Conservation (phyloP, 257 asterid species). For the Solanum infundibuliforme region DNA sequence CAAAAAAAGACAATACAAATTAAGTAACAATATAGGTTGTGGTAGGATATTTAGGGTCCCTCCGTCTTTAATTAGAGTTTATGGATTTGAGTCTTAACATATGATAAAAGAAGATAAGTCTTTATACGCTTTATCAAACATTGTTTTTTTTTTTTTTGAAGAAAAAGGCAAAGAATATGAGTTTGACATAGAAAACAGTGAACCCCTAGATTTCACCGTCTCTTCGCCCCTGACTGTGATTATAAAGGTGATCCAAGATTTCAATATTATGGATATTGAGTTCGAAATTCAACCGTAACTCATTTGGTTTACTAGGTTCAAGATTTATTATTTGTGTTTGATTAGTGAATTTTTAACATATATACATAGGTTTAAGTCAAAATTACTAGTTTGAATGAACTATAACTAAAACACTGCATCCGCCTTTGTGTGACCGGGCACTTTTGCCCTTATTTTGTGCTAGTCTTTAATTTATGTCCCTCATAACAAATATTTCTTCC, state of each 20-base stretch:
- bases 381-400: too few species aligned
- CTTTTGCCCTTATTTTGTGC: not conserved
- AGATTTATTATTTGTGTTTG: not conserved
- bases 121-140: not conserved
- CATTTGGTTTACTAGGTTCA: not conserved
- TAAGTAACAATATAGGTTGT: not conserved
- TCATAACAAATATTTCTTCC: not conserved
- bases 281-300: not conserved
- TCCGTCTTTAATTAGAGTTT: not conserved
- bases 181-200: too few species aligned
- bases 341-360: too few species aligned
- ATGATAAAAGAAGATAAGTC: too few species aligned
- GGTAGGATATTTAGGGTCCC: not conserved
- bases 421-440: not conserved
- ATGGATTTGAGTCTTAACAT: too few species aligned
- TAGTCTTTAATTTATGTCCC: not conserved
- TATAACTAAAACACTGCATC: not conserved
- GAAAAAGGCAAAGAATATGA: not conserved
- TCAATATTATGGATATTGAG: not conserved
- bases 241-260: too few species aligned
- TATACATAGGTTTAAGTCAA: too few species aligned
- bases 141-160: too few species aligned
- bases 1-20: not conserved
- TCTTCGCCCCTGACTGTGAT: fast-evolving
- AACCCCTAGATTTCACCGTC: too few species aligned